Evolutionary conservation across 2,329 filamentous ascomycete species (phyloP), one percentile per base, ranked within the genome.

Genomic region (Aspergillus spinulosporus): DNA sequence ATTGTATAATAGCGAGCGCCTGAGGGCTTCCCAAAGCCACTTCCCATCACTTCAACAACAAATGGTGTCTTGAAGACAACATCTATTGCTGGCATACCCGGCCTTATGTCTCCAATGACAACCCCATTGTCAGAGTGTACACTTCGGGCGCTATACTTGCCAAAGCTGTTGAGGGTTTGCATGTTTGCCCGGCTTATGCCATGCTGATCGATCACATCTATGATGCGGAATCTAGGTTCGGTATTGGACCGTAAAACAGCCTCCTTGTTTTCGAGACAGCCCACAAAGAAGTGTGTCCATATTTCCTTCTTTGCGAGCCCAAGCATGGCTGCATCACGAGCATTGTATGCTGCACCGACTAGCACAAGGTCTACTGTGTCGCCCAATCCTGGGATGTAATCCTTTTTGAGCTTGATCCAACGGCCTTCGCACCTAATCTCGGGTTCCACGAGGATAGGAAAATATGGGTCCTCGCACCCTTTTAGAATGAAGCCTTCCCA

Each of bases 321-420:
- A 47, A 84, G 81, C 5, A 79, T 76, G 46, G 78, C 79, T 5
- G 87, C 88, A 59, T 85, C 83, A 49, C 80, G 76, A 3, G 87
- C 75, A 62, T 91, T 83, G 63, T 88, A 92, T 14, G 84, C 84
- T 4, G 85, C 92, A 0, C 90, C 92, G 2, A 96, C 77, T 1
- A 93, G 80, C 1, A 88, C 87, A 67, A 96, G 89, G 69, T 96
- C 92, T 7, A 89, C 89, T 31, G 91, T 84, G 58, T 95, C 92
- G 0, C 91, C 90, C 68, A 93, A 84, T 2, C 85, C 85, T 28
- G 82, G 80, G 37, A 96, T 83, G 65, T 95, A 96, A 66, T 94
- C 90, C 66, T 91, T 91, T 72, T 96, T 96, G 42, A 96, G 73
- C 73, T 96, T 96, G 66, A 96, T 89, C 68, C 85, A 88, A 77